Evolutionary conservation across 768 basidiomycete genomes (phyloP).

Genomic region (Mycena rebaudengoi): DNA sequence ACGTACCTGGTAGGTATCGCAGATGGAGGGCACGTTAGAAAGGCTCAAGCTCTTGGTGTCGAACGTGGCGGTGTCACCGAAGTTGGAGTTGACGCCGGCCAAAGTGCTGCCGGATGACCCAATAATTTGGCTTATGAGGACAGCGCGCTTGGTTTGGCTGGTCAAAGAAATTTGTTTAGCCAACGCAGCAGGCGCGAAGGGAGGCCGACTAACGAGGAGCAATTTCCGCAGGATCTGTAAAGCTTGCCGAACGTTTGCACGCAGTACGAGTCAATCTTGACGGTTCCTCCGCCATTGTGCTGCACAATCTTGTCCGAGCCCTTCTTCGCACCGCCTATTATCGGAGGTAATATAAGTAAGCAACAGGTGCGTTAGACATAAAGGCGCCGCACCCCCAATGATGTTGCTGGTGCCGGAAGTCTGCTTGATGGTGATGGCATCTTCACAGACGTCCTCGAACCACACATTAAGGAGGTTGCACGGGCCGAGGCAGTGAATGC

Average conservation of each 20-base stretch:
- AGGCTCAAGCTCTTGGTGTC: conserved; percentile 1
- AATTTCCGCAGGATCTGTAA: conserved; percentile 7
- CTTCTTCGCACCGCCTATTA: conserved; percentile 1
- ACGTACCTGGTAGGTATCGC: conserved; percentile 1
- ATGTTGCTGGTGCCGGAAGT: conserved; percentile 14
- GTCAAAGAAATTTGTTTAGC: no score
- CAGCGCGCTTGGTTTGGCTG: neutral
- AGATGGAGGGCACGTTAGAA: neutral
- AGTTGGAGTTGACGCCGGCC: conserved; percentile 10
- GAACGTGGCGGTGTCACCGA: neutral
- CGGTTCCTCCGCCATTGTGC: conserved; percentile 23
- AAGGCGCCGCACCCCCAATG: conserved; percentile 10
- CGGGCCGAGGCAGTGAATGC: conserved; percentile 18
- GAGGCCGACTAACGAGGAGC: neutral
- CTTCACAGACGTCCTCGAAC: conserved; percentile 38
- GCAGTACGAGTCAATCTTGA: conserved; percentile 15
- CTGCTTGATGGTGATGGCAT: conserved; percentile 30
- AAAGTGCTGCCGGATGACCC: neutral
- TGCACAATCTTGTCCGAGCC: conserved; percentile 18
- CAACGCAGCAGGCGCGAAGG: no score
- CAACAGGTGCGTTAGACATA: neutral
- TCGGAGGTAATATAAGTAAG: conserved; percentile 1
- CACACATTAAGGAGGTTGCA: conserved; percentile 34
- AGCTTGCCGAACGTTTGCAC: conserved; percentile 15
- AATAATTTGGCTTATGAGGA: neutral